Evolutionary conservation across 257 asterid genomes (phyloP), one percentile per base, ranked within the genome.

Genomic region (Leonotis leonurus): DNA sequence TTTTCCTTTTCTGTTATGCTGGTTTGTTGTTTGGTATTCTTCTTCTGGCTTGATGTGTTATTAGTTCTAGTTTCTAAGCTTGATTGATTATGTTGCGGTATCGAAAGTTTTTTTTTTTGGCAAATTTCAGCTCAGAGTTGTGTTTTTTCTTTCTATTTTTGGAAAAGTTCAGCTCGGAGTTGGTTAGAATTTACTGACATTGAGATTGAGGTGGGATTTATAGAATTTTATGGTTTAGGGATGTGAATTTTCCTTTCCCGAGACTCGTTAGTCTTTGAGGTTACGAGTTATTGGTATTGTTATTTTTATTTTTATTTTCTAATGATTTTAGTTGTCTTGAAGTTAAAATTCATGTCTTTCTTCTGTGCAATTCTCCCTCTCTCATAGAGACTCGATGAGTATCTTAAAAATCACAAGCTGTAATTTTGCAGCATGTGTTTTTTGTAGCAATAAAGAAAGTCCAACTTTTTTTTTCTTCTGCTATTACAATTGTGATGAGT

Each of bases 181-280:
- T 60, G 35, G 32, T 65, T 20, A 45, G 35, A 29, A 29, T 24
- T 56, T 36, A 30, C n/a, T 10, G 56, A 46, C 45, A 8, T 52
- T 59, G n/a, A n/a, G n/a, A n/a, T n/a, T n/a, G 17, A 46, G 70
- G 67, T 68, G 54, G 56, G 63, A 58, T 48, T 70, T 37, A 55
- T 49, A 33, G 43, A 33, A 36, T 53, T 60, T 22, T 24, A 21
- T 39, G 8, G 40, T 22, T 20, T n/a, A 20, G 27, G 21, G 40
- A 17, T n/a, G 30, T 43, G 7, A n/a, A 17, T 21, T 35, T 46
- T 12, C 3, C 17, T 58, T 46, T 41, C 44, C 20, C 21, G 20
- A 50, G 5, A 18, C 49, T 29, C 45, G 7, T 61, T 64, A 36
- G 40, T 52, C 35, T 40, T 54, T 26, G 16, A n/a, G n/a, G n/a